Percentiles rank a stretch among this genome's conserved stretches.
Conservation (phyloP, 1,139 yeast species). For the Suhomyces guaymorum region DNA sequence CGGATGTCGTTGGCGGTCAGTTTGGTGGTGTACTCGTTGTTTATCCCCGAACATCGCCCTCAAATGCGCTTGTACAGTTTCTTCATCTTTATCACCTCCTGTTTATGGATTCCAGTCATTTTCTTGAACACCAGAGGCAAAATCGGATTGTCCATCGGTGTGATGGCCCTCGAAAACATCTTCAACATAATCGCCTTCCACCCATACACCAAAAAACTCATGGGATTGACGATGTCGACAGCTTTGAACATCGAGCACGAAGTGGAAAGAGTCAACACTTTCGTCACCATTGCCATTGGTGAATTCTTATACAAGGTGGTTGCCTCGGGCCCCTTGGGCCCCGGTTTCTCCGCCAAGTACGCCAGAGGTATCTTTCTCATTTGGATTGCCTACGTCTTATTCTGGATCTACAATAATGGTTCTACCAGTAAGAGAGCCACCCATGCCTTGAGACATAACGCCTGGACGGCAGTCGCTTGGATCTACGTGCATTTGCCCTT, state of each 20-base stretch:
- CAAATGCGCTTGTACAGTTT: slow-evolving; percentile 50
- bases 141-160: slow-evolving; percentile 46
- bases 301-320: slow-evolving; percentile 62
- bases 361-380: slow-evolving; percentile 53
- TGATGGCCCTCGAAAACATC: slow-evolving; percentile 45
- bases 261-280: slow-evolving; percentile 59
- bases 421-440: slow-evolving; percentile 51
- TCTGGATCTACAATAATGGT: slow-evolving; percentile 59
- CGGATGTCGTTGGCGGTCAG: slow-evolving; percentile 40
- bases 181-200: slow-evolving; percentile 39
- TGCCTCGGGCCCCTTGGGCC: slow-evolving; percentile 49
- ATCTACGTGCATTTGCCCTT: slow-evolving; percentile 54
- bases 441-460: slow-evolving; percentile 57
- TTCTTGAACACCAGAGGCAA: slow-evolving; percentile 48
- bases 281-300: slow-evolving; percentile 66
- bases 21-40: slow-evolving; percentile 48
- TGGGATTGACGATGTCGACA: slow-evolving; percentile 51
- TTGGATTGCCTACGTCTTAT: slow-evolving; percentile 50
- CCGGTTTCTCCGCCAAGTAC: slow-evolving; percentile 46
- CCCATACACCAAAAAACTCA: slow-evolving; percentile 45
- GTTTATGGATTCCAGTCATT: slow-evolving; percentile 50
- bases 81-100: slow-evolving; percentile 32
- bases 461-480: slow-evolving; percentile 49
- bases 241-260: slow-evolving; percentile 70
- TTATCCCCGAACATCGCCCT: slow-evolving; percentile 52